phyloP scores from a whole-genome alignment of 2,329 filamentous ascomycete species.

The Fusarium tuaranense region DNA sequence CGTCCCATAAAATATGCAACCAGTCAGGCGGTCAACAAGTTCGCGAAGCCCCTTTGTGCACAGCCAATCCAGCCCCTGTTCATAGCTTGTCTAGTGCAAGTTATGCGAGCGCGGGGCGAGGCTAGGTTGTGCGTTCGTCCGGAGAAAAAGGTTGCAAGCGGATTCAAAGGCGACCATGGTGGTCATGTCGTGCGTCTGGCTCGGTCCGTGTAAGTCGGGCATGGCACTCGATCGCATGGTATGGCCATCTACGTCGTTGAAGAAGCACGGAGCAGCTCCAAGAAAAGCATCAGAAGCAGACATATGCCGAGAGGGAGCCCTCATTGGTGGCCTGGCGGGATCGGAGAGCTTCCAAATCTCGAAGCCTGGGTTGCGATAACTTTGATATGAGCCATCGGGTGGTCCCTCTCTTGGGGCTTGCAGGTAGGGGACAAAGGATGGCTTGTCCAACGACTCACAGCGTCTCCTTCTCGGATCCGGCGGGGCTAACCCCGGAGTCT shows the following conservation, averaged over 20 bases:
- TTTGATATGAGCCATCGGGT: constrained; percentile 38
- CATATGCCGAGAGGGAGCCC: constrained; percentile 29
- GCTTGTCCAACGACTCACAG: constrained; percentile 22
- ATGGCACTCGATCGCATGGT: background rate
- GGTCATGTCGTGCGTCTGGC: constrained; percentile 19
- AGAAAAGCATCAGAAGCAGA: constrained; percentile 30
- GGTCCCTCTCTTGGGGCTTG: constrained; percentile 13
- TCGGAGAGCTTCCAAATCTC: constrained; percentile 26
- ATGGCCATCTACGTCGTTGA: constrained; percentile 22
- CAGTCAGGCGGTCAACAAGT: constrained; percentile 46
- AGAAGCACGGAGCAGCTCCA: constrained; percentile 40
- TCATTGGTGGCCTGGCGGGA: constrained; percentile 36
- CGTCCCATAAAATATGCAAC: constrained; percentile 49
- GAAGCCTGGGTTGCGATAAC: constrained; percentile 24
- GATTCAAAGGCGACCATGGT: constrained; percentile 6
- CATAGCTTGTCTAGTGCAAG: constrained; percentile 40
- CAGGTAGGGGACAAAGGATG: constrained; percentile 24
- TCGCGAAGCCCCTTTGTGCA: constrained; percentile 38
- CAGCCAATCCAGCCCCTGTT: constrained; percentile 26
- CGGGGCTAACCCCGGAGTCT: constrained; percentile 43
- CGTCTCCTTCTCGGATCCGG: constrained; percentile 31
- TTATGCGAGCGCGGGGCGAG: constrained; percentile 34
- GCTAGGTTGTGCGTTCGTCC: constrained; percentile 20
- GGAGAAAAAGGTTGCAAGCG: constrained; percentile 1
- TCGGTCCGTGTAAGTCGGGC: constrained; percentile 37